Evolutionary conservation across 1,284 basidiomycete genomes (phyloP).

Genomic region (Ustilago vetiveriae): DNA sequence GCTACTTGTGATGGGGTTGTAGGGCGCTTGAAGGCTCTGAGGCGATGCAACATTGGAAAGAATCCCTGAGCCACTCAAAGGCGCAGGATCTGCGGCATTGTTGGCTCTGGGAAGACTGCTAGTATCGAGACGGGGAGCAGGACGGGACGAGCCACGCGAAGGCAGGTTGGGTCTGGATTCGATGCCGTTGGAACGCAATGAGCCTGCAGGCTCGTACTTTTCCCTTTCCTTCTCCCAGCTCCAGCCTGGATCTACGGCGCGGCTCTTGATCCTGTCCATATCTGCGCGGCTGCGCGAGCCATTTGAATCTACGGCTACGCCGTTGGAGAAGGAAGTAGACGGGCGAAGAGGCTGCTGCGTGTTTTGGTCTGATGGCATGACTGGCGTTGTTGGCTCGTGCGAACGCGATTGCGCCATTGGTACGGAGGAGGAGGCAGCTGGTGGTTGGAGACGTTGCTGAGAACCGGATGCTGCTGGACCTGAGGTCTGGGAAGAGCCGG

Average conservation of each 20-base stretch:
- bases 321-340: constrained; percentile 33
- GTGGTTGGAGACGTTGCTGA: constrained; percentile 12
- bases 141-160: constrained; percentile 28
- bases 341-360: constrained; percentile 17
- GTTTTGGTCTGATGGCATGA: background rate
- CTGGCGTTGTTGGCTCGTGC: constrained; percentile 1
- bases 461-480: constrained; percentile 7
- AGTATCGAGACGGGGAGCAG: constrained; percentile 36
- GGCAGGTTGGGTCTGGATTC: constrained; percentile 39
- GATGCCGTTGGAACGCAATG: constrained; percentile 36
- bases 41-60: constrained; percentile 33
- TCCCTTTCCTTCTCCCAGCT: constrained; percentile 49
- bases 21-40: constrained; percentile 22
- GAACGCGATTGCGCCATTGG: constrained; percentile 23
- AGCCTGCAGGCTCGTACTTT: constrained; percentile 28
- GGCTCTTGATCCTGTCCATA: constrained; percentile 49
- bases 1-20: constrained; percentile 15
- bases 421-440: background rate
- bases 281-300: constrained; percentile 36
- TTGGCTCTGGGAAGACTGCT: background rate
- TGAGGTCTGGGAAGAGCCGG: background rate
- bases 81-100: constrained; percentile 4
- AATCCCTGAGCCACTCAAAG: constrained; percentile 10
- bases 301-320: constrained; percentile 6
- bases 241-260: constrained; percentile 51